Evolutionary conservation across 2,329 filamentous ascomycete genomes (phyloP).

Genomic region (Apiospora malaysiana): DNA sequence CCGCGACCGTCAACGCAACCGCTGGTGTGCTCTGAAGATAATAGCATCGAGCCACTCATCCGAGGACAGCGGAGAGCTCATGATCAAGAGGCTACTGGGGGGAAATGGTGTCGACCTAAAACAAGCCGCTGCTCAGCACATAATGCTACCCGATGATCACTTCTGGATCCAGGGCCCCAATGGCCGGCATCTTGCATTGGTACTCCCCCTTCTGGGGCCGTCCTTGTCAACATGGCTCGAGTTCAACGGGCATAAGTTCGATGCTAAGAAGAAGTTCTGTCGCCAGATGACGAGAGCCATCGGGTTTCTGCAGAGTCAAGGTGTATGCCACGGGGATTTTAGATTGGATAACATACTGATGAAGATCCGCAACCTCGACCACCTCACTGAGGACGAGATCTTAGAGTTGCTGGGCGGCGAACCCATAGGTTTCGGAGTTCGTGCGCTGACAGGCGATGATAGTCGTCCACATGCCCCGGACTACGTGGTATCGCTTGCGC

Average conservation of each 20-base stretch:
- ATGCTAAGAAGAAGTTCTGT: constrained; percentile 15
- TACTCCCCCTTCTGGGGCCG: constrained; percentile 16
- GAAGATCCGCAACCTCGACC: constrained; percentile 14
- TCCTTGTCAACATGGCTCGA: not conserved
- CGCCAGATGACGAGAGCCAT: not conserved
- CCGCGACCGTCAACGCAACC: constrained; percentile 24
- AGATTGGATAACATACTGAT: constrained; percentile 14
- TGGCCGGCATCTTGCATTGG: constrained; percentile 27
- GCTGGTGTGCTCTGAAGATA: constrained; percentile 30
- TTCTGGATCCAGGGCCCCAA: constrained; percentile 28
- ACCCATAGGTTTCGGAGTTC: not conserved
- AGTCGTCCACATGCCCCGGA: not conserved
- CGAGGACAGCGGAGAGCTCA: constrained; percentile 23
- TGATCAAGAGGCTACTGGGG: not conserved
- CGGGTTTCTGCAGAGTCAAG: not conserved
- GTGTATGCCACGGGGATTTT: constrained; percentile 23
- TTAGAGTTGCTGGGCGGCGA: not conserved
- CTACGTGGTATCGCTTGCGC: not conserved
- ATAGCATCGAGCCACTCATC: constrained; percentile 23
- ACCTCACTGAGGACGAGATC: constrained; percentile 20
- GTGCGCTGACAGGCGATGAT: not conserved
- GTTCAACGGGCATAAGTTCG: not conserved
- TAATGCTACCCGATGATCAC: constrained; percentile 22
- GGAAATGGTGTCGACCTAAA: not conserved
- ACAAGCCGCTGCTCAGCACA: constrained; percentile 23